These are phyloP conservation scores for Cryptococcus sp. DNA, from an alignment of 1,284 basidiomycete genomes.

Conservation along the genomic window DNA sequence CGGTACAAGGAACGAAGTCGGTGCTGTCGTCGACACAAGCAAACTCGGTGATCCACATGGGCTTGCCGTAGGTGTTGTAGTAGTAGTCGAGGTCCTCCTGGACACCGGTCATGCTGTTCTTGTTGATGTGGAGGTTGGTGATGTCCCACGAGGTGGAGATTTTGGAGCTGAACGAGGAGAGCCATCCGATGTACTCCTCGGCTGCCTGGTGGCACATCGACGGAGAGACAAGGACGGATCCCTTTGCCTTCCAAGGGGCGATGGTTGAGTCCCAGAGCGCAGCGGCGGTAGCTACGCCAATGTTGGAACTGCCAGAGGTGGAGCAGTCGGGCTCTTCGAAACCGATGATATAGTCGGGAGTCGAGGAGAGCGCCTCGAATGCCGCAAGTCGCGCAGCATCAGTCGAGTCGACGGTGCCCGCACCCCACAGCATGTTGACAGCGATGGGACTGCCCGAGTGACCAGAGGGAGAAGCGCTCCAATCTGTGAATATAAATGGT, in stretches of 20 bases:
- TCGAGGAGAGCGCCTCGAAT: conserved; percentile 41
- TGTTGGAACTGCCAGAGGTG: conserved; percentile 30
- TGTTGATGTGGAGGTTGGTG: conserved; percentile 52
- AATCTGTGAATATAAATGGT: conserved; percentile 17
- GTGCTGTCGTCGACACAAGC: conserved; percentile 50
- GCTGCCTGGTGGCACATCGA: conserved; percentile 52
- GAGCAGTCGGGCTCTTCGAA: conserved; percentile 54
- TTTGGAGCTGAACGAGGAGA: conserved; percentile 35
- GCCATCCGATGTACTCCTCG: conserved; percentile 33
- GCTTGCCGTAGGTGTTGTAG: conserved; percentile 48
- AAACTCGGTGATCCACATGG: conserved; percentile 53
- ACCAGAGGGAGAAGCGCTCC: conserved; percentile 29
- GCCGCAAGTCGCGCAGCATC: conserved; percentile 41
- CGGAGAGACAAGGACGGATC: conserved; percentile 44
- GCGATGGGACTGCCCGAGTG: conserved; percentile 27
- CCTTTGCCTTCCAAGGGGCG: conserved; percentile 37
- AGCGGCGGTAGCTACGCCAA: conserved; percentile 35
- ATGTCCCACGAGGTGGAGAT: conserved; percentile 41
- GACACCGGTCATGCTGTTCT: conserved; percentile 47
- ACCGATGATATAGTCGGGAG: conserved; percentile 48
- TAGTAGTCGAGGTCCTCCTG: conserved; percentile 47
- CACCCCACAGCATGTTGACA: conserved; percentile 53
- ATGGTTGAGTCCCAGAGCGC: conserved; percentile 46
- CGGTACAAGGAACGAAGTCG: conserved; percentile 44
- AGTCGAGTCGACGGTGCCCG: conserved; percentile 31